Percentiles rank a stretch among this genome's conserved stretches.
Evolutionary conservation across 768 basidiomycete species (phyloP).

Genomic region (Ramaria rubella): DNA sequence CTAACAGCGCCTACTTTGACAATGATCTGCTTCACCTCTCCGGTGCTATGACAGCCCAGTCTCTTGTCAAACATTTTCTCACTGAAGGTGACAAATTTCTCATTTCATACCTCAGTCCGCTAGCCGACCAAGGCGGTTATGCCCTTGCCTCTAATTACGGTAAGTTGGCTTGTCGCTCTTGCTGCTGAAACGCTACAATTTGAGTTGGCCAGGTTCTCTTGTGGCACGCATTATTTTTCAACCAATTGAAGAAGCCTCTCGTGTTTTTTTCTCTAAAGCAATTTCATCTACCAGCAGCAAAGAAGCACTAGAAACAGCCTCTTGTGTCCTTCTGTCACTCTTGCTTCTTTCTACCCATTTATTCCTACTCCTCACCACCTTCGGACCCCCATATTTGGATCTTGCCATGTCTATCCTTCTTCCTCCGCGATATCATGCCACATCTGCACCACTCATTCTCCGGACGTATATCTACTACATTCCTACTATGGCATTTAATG

Average conservation of each 20-base stretch:
- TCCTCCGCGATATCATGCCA: slow-evolving; percentile 43
- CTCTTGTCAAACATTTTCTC: slow-evolving; percentile 86
- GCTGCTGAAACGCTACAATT: background rate
- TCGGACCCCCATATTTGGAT: slow-evolving; percentile 70
- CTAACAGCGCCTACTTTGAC: slow-evolving; percentile 33
- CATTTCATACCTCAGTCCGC: slow-evolving; percentile 32
- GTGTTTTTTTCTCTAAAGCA: slow-evolving; percentile 79
- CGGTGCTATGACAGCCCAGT: slow-evolving; percentile 80
- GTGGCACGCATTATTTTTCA: slow-evolving; percentile 91
- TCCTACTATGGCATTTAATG: slow-evolving; percentile 85
- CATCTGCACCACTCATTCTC: slow-evolving; percentile 77
- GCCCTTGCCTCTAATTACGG: slow-evolving; percentile 84
- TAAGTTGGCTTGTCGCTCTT: slow-evolving; percentile 25
- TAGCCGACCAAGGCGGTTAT: slow-evolving; percentile 41
- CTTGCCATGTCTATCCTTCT: slow-evolving; percentile 64
- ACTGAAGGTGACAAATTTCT: slow-evolving; percentile 95
- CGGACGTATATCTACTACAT: slow-evolving; percentile 81
- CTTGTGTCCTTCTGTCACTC: slow-evolving; percentile 42
- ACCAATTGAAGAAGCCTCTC: slow-evolving; percentile 88
- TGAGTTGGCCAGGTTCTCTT: slow-evolving; percentile 62
- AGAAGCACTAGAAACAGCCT: slow-evolving; percentile 29
- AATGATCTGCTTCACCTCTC: slow-evolving; percentile 52
- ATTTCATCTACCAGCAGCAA: slow-evolving; percentile 17
- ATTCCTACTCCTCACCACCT: slow-evolving; percentile 60
- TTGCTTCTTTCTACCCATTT: slow-evolving; percentile 58